Evolutionary conservation across 441 rosid genomes (phyloP), one percentile per base, ranked within the genome.

Genomic region (Bocquillonia castaneifolia): DNA sequence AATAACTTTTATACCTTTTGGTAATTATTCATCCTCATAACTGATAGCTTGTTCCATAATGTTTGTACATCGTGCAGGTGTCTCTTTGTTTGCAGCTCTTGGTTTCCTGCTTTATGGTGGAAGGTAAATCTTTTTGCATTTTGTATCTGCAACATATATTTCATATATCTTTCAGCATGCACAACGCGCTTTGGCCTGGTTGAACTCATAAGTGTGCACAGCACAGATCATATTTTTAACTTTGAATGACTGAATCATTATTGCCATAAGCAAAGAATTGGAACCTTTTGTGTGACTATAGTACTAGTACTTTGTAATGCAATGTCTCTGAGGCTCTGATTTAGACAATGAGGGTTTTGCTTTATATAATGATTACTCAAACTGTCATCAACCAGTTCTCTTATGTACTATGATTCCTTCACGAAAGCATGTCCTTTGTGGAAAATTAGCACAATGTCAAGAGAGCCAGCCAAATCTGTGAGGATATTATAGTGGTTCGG

Each of bases 41-140:
- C 69, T 77, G 23, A 17, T 57, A 65, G 67, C 26, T 72, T 63
- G 58, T 51, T 64, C 56, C 71, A 42, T 0, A n/a, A 48, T n/a
- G 54, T 61, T 20, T 76, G 2, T 45, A 4, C 45, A 52, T 64
- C 36, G 31, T 5, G 76, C 86, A 92, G 98, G 88, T 42, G 89
- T 85, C 52, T 92, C 96, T 45, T 78, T 92, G 76, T 82, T 87
- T 39, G 91, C 96, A 1, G 93, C 98, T 56, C 84, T 92, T 63
- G 98, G 93, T 23, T 92, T 92, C 74, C 79, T 92, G 71, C 87
- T 92, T 26, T 92, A 88, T 64, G 98, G 98, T 53, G 98, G 98
- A 82, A 90, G 98, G 98, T 92, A 84, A 76, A 54, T 55, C 22
- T 59, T 64, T 64, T 28, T 59, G 26, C 29, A 3, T 40, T 67